phyloP scores from a whole-genome alignment of 139 green algal genomes.

The Monoraphidium neglectum region DNA sequence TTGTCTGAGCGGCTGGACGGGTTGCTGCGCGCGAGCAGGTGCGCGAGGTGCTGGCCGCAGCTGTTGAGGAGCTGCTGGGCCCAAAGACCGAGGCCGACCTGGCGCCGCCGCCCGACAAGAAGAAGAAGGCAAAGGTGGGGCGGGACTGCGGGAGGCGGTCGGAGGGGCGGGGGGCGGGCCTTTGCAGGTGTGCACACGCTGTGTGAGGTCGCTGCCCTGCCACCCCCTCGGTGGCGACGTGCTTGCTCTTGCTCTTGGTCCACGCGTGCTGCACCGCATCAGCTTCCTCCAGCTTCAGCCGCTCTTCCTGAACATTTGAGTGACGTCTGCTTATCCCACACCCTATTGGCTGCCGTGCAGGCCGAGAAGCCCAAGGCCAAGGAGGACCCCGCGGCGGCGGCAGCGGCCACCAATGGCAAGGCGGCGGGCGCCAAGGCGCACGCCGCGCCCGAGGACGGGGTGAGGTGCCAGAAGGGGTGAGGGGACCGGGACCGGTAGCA shows the following conservation, averaged over 20 bases:
- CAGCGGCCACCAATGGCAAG: background rate
- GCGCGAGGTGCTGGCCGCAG: constrained; percentile 1
- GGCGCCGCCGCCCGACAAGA: constrained; percentile 58
- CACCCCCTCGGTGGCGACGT: no score
- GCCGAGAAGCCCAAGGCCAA: constrained; percentile 28
- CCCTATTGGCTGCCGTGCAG: background rate
- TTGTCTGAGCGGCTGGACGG: no score
- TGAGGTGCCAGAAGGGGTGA: background rate
- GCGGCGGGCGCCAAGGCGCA: constrained; percentile 2
- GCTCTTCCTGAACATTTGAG: no score
- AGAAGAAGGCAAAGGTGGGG: constrained; percentile 73
- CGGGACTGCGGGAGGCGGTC: no score
- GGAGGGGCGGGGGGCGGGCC: background rate
- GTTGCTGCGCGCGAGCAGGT: no score
- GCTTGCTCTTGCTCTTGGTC: background rate
- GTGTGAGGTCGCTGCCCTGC: background rate
- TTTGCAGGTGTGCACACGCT: background rate
- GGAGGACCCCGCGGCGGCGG: constrained; percentile 3
- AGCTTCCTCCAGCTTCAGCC: no score
- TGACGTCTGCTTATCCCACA: no score
- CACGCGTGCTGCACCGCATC: no score
- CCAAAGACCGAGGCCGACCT: constrained; percentile 88
- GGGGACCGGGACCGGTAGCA: background rate
- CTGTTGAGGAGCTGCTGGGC: constrained; percentile 73
- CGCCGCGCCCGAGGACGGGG: constrained; percentile 24